Evolutionary conservation across 352 stramenopile species (phyloP).

Genomic region (Phytopythium kandeliae): DNA sequence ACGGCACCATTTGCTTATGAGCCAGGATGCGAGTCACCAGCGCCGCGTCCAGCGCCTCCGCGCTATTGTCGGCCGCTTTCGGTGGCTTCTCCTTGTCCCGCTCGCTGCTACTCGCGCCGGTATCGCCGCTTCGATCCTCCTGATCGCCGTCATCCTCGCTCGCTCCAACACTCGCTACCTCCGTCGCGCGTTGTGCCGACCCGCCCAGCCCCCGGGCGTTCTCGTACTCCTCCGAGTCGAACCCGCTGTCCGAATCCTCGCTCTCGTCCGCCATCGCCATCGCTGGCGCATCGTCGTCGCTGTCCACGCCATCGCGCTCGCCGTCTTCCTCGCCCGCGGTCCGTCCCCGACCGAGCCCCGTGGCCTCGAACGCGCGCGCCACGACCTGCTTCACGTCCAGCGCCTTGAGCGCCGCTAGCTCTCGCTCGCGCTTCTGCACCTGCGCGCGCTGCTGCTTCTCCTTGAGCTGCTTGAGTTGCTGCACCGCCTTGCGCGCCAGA

Average conservation of each 20-base stretch:
- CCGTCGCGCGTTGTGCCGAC: not conserved
- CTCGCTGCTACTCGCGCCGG: too few species aligned
- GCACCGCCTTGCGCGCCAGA: constrained; percentile 53
- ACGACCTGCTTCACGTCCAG: constrained; percentile 49
- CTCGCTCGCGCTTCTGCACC: constrained; percentile 40
- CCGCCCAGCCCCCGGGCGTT: constrained; percentile 7
- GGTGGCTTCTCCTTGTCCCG: too few species aligned
- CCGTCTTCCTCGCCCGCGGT: constrained; percentile 16
- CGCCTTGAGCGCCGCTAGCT: constrained; percentile 52
- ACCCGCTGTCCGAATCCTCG: constrained; percentile 21
- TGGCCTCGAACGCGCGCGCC: constrained; percentile 29
- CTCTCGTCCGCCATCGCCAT: constrained; percentile 6
- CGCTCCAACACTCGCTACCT: constrained; percentile 2
- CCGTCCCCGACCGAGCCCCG: constrained; percentile 26
- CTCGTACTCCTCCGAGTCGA: constrained; percentile 38
- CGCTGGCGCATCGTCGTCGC: constrained; percentile 15
- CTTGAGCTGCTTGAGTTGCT: constrained; percentile 60
- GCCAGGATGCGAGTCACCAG: constrained; percentile 54
- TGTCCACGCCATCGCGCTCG: constrained; percentile 9
- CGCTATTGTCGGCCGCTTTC: not conserved
- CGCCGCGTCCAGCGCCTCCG: constrained; percentile 21
- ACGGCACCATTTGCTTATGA: constrained; percentile 65
- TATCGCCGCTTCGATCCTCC: too few species aligned
- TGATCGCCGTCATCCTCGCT: not conserved
- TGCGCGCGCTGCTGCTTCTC: constrained; percentile 29